Conservation (phyloP, 2,329 filamentous ascomycete genomes). For the Hyphodiscus sp. region DNA sequence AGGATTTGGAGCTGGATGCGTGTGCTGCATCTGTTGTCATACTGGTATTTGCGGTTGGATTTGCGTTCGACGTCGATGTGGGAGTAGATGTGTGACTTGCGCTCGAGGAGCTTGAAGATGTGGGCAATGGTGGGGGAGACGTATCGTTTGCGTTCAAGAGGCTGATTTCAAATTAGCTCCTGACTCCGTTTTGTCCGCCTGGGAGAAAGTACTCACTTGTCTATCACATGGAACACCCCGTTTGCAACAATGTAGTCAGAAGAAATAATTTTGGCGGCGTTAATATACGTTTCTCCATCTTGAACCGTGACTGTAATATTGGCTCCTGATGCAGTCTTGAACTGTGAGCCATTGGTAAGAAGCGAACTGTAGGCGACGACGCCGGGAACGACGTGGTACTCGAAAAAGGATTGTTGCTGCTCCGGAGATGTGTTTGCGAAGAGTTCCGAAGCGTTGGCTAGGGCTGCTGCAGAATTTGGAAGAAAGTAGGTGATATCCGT, state of each 20-base stretch:
- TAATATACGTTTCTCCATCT: constrained; percentile 39
- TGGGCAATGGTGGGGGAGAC: neutral
- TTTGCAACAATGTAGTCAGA: constrained; percentile 46
- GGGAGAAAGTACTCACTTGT: constrained; percentile 29
- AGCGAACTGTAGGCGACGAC: constrained; percentile 45
- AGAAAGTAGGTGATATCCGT: constrained; percentile 20
- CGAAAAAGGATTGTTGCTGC: constrained; percentile 46
- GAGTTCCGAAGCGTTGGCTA: constrained; percentile 9
- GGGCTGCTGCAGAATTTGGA: constrained; percentile 16
- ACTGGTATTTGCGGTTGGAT: neutral
- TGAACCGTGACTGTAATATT: constrained; percentile 39
- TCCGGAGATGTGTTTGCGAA: constrained; percentile 21
- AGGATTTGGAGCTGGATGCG: neutral
- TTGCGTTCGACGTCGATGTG: neutral
- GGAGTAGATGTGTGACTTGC: neutral
- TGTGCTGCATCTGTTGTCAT: neutral
- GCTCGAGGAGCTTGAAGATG: neutral
- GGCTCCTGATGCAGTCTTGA: constrained; percentile 40
- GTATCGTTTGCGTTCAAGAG: neutral
- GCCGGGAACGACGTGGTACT: constrained; percentile 57
- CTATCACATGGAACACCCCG: constrained; percentile 53
- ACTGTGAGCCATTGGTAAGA: constrained; percentile 33
- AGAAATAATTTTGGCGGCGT: constrained; percentile 44
- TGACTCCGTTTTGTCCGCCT: neutral
- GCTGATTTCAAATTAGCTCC: neutral